phyloP scores from a whole-genome alignment of 257 asterid genomes.

The Solanum tarijense region DNA sequence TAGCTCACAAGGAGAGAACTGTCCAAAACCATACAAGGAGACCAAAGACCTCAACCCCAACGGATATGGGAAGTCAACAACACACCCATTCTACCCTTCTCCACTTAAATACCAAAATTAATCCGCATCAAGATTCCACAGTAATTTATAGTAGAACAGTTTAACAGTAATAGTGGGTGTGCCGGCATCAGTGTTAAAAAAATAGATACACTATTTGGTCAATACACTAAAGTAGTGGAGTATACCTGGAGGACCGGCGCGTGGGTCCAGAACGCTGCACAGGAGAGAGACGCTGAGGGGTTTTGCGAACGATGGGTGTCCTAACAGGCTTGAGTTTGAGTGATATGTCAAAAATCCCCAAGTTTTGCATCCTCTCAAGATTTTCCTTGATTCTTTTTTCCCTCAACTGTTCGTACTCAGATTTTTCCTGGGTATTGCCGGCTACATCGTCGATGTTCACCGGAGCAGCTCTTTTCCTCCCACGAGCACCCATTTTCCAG shows the following conservation, averaged over 20 bases:
- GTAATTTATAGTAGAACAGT: background rate
- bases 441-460: conserved; percentile 1
- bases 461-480: conserved; percentile 1
- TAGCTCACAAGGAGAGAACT: background rate
- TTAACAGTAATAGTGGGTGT: background rate
- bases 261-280: conserved; percentile 38
- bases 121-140: background rate
- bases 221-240: background rate
- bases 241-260: conserved; percentile 88
- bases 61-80: background rate
- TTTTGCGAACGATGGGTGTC: conserved; percentile 9
- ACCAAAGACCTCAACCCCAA: background rate
- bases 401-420: conserved; percentile 61
- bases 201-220: background rate
- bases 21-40: background rate
- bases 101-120: background rate
- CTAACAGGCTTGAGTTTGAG: conserved; percentile 42
- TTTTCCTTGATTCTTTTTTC: conserved; percentile 75
- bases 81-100: background rate
- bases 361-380: conserved; percentile 72
- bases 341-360: conserved; percentile 68
- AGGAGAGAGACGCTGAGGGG: conserved; percentile 23
- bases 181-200: background rate
- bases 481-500: background rate
- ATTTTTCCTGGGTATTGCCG: conserved; percentile 5